Conservation (phyloP, 2,329 filamentous ascomycete species). For the Calonectria montana region DNA sequence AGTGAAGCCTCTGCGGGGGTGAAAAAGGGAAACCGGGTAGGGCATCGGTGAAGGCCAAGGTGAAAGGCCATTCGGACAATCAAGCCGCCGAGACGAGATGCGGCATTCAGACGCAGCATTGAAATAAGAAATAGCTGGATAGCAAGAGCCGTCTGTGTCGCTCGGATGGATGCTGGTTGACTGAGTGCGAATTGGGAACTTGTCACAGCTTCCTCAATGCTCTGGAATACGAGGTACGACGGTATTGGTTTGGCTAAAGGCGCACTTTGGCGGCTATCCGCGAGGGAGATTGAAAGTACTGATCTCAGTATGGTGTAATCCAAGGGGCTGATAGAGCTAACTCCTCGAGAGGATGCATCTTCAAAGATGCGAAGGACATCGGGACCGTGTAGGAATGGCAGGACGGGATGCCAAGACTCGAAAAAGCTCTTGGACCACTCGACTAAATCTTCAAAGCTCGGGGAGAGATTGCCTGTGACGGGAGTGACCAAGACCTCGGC, state of each 20-base stretch:
- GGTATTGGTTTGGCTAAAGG: constrained; percentile 49
- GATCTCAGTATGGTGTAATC: constrained; percentile 59
- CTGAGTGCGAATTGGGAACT: constrained; percentile 59
- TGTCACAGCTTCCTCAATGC: constrained; percentile 61
- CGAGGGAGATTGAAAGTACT: constrained; percentile 64
- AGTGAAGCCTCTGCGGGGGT: constrained; percentile 57
- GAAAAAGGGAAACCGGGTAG: constrained; percentile 63
- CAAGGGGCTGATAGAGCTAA: constrained; percentile 44
- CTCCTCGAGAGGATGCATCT: constrained; percentile 48
- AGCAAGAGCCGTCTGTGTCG: constrained; percentile 62
- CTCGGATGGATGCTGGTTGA: constrained; percentile 58
- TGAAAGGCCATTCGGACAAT: constrained; percentile 67
- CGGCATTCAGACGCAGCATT: constrained; percentile 67
- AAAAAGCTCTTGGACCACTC: constrained; percentile 66
- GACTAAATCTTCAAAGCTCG: constrained; percentile 60
- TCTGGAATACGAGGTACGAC: constrained; percentile 57
- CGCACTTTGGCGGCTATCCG: constrained; percentile 60
- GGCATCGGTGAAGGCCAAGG: constrained; percentile 69
- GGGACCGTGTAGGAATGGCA: constrained; percentile 67
- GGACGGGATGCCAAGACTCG: constrained; percentile 67
- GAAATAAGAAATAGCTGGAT: constrained; percentile 67
- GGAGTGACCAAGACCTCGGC: constrained; percentile 46
- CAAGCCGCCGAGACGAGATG: constrained; percentile 65
- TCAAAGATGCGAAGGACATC: constrained; percentile 61
- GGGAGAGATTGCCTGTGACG: neutral